A percentile compares a stretch with the other conserved stretches of the same genome.
phyloP scores from a whole-genome alignment of 2,329 filamentous ascomycete species.

The Trichoderma aggressivum region DNA sequence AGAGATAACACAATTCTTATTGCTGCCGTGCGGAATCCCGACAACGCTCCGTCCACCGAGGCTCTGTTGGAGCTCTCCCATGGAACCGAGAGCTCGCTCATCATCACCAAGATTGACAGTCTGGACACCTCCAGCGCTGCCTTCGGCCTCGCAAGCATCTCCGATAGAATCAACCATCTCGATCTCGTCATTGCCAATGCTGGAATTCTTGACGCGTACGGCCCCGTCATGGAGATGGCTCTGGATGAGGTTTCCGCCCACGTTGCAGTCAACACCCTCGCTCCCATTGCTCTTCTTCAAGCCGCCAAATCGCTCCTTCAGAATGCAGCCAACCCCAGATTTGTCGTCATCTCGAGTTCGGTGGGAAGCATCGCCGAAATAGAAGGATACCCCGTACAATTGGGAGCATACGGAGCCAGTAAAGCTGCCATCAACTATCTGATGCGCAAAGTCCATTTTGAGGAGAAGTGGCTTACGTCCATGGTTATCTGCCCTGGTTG shows the following conservation, averaged over 20 bases:
- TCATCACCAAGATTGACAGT: background rate
- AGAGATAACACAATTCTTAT: background rate
- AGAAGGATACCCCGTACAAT: background rate
- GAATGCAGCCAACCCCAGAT: background rate
- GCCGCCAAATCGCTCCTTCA: background rate
- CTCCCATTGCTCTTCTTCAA: slow-evolving; percentile 1
- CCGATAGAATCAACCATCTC: background rate
- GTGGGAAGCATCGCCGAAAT: background rate
- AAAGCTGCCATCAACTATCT: slow-evolving; percentile 4
- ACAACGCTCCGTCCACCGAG: background rate
- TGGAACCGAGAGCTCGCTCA: background rate
- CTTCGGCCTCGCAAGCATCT: background rate
- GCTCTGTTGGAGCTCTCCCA: background rate
- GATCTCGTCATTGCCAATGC: slow-evolving; percentile 12
- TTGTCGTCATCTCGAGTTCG: background rate
- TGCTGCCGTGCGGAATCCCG: background rate
- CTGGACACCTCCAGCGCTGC: background rate
- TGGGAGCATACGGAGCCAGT: background rate
- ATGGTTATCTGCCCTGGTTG: background rate
- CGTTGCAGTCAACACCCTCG: background rate
- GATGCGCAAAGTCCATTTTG: slow-evolving; percentile 1
- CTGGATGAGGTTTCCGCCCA: background rate
- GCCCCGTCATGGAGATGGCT: background rate
- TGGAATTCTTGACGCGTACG: background rate
- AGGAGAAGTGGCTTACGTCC: background rate